These are phyloP conservation scores for Strigomonas oncopelti DNA, from an alignment of 208 protist species.

Conservation along the genomic window DNA sequence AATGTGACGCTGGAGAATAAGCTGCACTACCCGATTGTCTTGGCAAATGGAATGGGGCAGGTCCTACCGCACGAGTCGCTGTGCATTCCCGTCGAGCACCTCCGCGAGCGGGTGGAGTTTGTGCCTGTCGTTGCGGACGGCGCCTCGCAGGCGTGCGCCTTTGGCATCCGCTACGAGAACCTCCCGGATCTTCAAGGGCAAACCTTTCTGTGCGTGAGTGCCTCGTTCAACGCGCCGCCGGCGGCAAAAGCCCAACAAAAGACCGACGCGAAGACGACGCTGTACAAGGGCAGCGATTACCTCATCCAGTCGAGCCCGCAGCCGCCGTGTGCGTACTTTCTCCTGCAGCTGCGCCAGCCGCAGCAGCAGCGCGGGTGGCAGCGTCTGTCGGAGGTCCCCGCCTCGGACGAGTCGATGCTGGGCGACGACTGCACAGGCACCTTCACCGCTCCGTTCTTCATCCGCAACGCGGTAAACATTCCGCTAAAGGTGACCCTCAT, in stretches of 20 bases:
- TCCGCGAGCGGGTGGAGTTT: slow-evolving; percentile 30
- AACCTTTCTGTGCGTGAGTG: slow-evolving; percentile 47
- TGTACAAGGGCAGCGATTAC: slow-evolving; percentile 31
- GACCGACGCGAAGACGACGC: slow-evolving; percentile 14
- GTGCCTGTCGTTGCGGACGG: slow-evolving; percentile 16
- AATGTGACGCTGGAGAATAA: slow-evolving; percentile 50
- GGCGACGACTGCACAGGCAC: slow-evolving; percentile 29
- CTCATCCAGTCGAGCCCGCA: slow-evolving; percentile 18
- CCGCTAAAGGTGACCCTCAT: slow-evolving; percentile 45
- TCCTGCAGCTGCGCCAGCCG: slow-evolving; percentile 26
- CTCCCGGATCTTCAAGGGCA: slow-evolving; percentile 41
- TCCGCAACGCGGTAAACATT: slow-evolving; percentile 46
- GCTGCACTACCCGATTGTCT: slow-evolving; percentile 30
- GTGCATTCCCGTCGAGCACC: slow-evolving; percentile 20
- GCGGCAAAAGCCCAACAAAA: too few species aligned
- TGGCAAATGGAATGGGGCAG: slow-evolving; percentile 22
- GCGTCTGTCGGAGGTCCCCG: slow-evolving; percentile 20
- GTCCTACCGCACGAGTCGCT: slow-evolving; percentile 14
- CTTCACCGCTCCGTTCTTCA: slow-evolving; percentile 41
- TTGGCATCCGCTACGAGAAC: slow-evolving; percentile 63
- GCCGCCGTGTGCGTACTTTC: slow-evolving; percentile 35
- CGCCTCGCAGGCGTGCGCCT: slow-evolving; percentile 15
- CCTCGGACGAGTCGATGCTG: slow-evolving; percentile 16
- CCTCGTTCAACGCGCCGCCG: not conserved
- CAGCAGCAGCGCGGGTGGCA: slow-evolving; percentile 14